Evolutionary conservation across 108 stramenopile genomes (phyloP).

Genomic region (Discostella pseudostelligera): DNA sequence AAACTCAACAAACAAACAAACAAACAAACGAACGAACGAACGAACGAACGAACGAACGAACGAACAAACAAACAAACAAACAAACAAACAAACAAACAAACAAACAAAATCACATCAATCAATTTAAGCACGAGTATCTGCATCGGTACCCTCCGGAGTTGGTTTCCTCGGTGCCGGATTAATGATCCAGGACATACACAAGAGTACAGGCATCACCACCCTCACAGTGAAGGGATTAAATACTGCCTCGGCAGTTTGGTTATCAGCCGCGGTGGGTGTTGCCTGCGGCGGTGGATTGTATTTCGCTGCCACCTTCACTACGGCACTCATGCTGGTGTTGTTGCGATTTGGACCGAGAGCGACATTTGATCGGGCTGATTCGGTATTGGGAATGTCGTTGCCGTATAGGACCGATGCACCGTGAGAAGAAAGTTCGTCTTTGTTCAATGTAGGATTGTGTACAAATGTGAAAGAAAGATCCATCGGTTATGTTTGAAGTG

Average conservation of each 20-base stretch:
- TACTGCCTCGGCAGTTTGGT: slow-evolving; percentile 71
- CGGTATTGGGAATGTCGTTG: slow-evolving; percentile 3
- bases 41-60: too few relatives aligned
- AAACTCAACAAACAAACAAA: too few relatives aligned
- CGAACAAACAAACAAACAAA: too few relatives aligned
- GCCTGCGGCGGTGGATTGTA: slow-evolving; percentile 79
- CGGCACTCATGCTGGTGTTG: slow-evolving; percentile 71
- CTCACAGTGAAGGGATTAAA: slow-evolving; percentile 69
- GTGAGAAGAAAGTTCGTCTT: too few relatives aligned
- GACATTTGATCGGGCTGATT: not conserved
- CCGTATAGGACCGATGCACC: too few relatives aligned
- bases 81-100: too few relatives aligned
- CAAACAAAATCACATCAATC: not conserved
- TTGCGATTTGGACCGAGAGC: slow-evolving; percentile 79
- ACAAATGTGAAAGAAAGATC: too few relatives aligned
- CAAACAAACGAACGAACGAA: too few relatives aligned
- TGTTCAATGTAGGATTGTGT: too few relatives aligned
- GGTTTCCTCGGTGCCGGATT: slow-evolving; percentile 79
- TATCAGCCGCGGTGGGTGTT: slow-evolving; percentile 69
- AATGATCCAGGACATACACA: slow-evolving; percentile 64
- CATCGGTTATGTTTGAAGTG: too few relatives aligned
- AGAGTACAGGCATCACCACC: slow-evolving; percentile 28
- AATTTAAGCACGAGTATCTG: slow-evolving; percentile 50
- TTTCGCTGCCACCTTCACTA: slow-evolving; percentile 71
- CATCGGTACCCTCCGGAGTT: slow-evolving; percentile 80